Base-by-base conservation (phyloP, 1,284 basidiomycete genomes). In the Ceratobasidium theobromae region DNA sequence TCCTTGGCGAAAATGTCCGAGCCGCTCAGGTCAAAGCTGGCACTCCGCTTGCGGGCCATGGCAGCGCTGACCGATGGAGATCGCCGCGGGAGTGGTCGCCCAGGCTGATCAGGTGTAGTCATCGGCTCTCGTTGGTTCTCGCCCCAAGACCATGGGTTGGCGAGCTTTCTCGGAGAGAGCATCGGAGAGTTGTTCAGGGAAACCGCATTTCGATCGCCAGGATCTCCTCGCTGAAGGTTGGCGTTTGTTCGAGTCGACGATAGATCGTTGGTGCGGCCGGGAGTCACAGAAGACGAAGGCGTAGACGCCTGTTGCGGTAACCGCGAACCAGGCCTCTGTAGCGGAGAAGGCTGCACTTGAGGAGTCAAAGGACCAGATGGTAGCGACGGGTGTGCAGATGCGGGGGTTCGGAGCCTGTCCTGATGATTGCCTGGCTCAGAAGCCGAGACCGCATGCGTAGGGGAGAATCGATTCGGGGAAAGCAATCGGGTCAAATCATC, bases 1-100 rank as follows among this genome's bases (percentile, higher is more conserved):
- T 62, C 57, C 33, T 40, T 49, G 11, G 27, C 27, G 18, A 62
- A 38, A 1, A 23, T 62, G 21, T 27, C 25, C 18, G 57, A 62
- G 9, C 46, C 57, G 23, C 32, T 62, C 14, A 51, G 23, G 35
- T 62, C 57, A 27, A 62, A 62, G 35, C 57, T 62, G 12, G 57
- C 57, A 32, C 57, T 62, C 4, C 57, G 57, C 25, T 62, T 62
- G 8, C 57, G 57, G 23, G 45, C 41, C 18, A 62, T 51, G 5
- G 57, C 32, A 2, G 57, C 57, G 25, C 30, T 16, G 14, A 40
- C 33, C 18, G 57, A 51, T 5, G 57, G 33, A 11, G 57, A 38
- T 14, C 28, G 33, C 18, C 46, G 46, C n/a, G 33, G 14, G 18
- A 16, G 14, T 5, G 27, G 25, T 4, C 57, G 57, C 14, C 28